A percentile compares a stretch with the other conserved stretches of the same genome.
These are phyloP conservation scores for Volvox africanus DNA, from an alignment of 139 green algal species.

Conservation along the genomic window DNA sequence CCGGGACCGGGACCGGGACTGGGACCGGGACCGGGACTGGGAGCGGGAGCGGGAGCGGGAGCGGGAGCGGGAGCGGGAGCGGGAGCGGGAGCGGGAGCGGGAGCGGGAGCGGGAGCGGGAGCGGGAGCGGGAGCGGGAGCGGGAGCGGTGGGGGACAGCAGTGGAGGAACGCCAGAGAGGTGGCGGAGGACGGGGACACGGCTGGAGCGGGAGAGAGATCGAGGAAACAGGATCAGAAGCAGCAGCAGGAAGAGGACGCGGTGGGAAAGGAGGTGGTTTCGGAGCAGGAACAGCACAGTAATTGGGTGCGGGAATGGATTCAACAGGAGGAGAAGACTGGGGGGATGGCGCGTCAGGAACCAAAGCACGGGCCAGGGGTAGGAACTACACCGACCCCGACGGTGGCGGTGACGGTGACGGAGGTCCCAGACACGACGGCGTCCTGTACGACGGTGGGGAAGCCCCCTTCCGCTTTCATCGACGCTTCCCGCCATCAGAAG, in stretches of 20 bases:
- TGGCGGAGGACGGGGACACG: not conserved
- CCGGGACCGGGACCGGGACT: no score
- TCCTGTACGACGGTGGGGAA: no score
- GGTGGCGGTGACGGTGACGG: not conserved
- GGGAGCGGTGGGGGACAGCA: not conserved
- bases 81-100: not conserved
- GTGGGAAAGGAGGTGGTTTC: not conserved
- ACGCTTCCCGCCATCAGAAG: no score
- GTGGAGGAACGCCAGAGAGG: not conserved
- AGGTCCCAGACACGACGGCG: no score
- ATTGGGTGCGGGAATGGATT: slow-evolving; percentile 29
- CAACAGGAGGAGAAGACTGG: not conserved
- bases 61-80: not conserved
- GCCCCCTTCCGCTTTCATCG: no score
- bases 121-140: not conserved
- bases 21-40: no score
- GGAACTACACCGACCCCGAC: not conserved
- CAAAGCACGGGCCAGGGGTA: no score
- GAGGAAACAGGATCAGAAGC: not conserved
- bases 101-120: not conserved
- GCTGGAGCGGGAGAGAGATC: not conserved
- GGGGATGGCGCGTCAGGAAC: not conserved
- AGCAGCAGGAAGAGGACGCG: not conserved
- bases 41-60: no score
- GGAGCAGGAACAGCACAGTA: not conserved